Evolutionary conservation across 768 basidiomycete genomes (phyloP), one percentile per base, ranked within the genome.

Genomic region (Coprinopsis sp.): DNA sequence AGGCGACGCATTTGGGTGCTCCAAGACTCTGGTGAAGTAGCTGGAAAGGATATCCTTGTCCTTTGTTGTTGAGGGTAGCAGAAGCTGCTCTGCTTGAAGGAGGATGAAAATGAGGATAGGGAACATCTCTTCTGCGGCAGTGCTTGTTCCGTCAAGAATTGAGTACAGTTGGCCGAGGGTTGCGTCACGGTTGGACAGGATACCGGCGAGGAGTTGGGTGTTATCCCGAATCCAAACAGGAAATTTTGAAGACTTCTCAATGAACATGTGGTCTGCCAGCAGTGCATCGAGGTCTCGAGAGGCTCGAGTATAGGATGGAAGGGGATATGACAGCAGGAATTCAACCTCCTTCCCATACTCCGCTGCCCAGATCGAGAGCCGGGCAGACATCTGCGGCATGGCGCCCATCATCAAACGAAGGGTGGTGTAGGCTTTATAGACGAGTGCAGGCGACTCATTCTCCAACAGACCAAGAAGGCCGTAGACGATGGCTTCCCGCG

Each of bases 101-200:
- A 86, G 51, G 1, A 76, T 74, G 54, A 91, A 84, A 13, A 94
- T 79, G 25, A 96, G 70, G 23, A 87, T 65, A 0, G 94, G 91
- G 5, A 95, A 67, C 13, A 86, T 63, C 44, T 81, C 67, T 49
- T 81, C 76, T 0, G 89, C 82, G 49, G 93, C 84, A 4, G 58
- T 54, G 3, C 71, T 52, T 47, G 84, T 77, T 2, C 68, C 64
- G 33, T 67, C 60, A 18, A 94, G 61, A 21, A 93, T 75, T 1
- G 77, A 64, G 1, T 66, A 64, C 1, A 96, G 68, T 40, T 86
- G 84, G 6, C 75, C 78, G 56, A 83, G 96, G 62, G 92, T 87
- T 0, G 67, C 52, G 54, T 81, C 79, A 18, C 59, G 59, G 6
- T 54, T 54, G 13, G 79, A 71, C n/a, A 91, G 67, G 16, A 77